Conservation (phyloP, 495 filamentous ascomycete genomes). For the Podospora sp. region DNA sequence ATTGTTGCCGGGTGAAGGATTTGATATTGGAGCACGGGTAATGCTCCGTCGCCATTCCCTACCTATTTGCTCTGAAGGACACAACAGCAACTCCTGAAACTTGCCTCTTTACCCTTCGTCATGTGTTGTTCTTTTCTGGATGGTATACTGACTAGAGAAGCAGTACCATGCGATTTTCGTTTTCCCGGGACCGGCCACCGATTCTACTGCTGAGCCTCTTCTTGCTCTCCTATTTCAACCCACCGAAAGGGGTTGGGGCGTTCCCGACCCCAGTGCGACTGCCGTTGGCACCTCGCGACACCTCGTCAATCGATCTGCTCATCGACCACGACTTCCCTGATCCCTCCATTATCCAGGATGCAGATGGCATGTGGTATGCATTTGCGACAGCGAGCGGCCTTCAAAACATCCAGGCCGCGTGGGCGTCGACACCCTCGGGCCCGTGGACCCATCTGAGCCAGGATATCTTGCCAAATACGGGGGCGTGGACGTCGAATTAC, state of each 20-base stretch:
- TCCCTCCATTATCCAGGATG: constrained; percentile 22
- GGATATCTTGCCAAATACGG: constrained; percentile 35
- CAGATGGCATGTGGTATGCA: constrained; percentile 39
- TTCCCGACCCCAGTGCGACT: neutral
- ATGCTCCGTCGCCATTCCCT: neutral
- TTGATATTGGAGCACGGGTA: neutral
- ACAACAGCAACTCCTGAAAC: neutral
- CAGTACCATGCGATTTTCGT: neutral
- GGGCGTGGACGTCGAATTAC: constrained; percentile 34
- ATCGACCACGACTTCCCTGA: constrained; percentile 3
- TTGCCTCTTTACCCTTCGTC: neutral
- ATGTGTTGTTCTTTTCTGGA: neutral
- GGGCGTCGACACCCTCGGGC: constrained; percentile 23
- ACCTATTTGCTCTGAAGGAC: neutral
- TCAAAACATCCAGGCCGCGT: constrained; percentile 43
- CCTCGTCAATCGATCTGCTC: constrained; percentile 38
- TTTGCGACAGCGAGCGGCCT: constrained; percentile 39
- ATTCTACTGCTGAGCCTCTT: neutral
- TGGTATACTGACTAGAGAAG: neutral
- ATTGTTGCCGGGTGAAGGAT: too few species aligned
- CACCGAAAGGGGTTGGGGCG: neutral
- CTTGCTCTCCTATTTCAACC: neutral
- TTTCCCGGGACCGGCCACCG: neutral
- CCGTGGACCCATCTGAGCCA: constrained; percentile 36
- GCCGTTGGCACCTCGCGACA: constrained; percentile 39